Evolutionary conservation across 371 early-diverging fungal genomes (phyloP).

Genomic region (Mortierella sp.): DNA sequence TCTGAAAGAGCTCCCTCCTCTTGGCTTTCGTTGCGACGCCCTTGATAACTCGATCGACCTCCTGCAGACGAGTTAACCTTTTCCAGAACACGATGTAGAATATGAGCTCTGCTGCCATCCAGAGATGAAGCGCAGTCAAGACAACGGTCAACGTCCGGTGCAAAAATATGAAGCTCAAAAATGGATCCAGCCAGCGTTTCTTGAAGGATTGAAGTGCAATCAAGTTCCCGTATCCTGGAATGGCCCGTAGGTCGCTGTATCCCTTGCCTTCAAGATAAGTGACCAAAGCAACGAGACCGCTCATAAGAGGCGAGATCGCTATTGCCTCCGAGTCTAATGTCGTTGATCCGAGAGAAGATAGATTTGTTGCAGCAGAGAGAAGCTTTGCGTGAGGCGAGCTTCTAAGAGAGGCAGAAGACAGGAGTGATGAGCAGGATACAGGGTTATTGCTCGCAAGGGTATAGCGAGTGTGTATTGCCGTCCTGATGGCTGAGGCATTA

Average conservation of each 20-base stretch:
- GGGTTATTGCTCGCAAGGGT: conserved; percentile 1
- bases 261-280: conserved; percentile 19
- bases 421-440: no score
- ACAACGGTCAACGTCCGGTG: conserved; percentile 25
- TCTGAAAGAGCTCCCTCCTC: conserved; percentile 57
- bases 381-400: no score
- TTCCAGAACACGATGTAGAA: conserved; percentile 66
- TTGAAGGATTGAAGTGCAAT: conserved; percentile 13
- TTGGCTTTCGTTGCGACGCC: conserved; percentile 52
- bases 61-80: conserved; percentile 59
- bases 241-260: neutral
- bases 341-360: neutral
- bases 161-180: conserved; percentile 19
- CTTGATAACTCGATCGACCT: conserved; percentile 40
- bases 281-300: conserved; percentile 7
- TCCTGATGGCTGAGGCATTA: conserved; percentile 22
- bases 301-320: neutral
- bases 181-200: conserved; percentile 9
- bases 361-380: no score
- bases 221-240: conserved; percentile 27
- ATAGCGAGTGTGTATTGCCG: neutral
- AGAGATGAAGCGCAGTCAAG: conserved; percentile 58
- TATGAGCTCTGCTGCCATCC: conserved; percentile 64
- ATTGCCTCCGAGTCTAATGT: neutral
- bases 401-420: no score